These are phyloP conservation scores for Melastoma candidum DNA, from an alignment of 441 rosid species.

Conservation along the genomic window DNA sequence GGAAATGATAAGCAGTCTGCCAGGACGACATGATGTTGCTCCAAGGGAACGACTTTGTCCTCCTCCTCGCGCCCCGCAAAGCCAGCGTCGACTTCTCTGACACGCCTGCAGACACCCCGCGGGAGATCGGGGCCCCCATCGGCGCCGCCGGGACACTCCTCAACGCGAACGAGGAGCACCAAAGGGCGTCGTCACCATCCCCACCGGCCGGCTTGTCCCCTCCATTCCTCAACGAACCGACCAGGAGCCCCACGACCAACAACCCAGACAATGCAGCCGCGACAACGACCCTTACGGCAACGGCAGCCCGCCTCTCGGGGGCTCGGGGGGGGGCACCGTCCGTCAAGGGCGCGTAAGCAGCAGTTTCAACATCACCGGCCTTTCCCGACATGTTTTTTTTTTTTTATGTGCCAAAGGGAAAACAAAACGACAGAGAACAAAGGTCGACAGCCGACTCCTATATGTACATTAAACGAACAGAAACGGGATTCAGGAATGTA, in stretches of 20 bases:
- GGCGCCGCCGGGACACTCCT: background rate
- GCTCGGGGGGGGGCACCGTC: too few relatives aligned
- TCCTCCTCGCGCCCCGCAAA: conserved; percentile 6
- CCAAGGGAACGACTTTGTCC: conserved; percentile 38
- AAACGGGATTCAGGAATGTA: too few relatives aligned
- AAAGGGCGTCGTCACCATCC: background rate
- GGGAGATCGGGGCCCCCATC: conserved; percentile 18
- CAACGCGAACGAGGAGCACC: conserved; percentile 7
- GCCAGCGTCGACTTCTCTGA: conserved; percentile 54
- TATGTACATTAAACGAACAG: too few relatives aligned
- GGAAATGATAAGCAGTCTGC: conserved; percentile 88
- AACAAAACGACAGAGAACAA: too few relatives aligned
- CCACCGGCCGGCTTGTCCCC: background rate
- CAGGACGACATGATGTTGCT: conserved; percentile 81
- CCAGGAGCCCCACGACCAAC: conserved; percentile 25
- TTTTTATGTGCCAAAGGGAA: too few relatives aligned
- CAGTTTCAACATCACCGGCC: too few relatives aligned
- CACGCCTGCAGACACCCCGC: conserved; percentile 58
- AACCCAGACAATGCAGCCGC: conserved; percentile 17
- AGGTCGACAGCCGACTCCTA: too few relatives aligned
- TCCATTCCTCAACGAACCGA: conserved; percentile 10
- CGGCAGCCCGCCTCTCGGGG: too few relatives aligned
- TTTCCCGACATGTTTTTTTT: too few relatives aligned
- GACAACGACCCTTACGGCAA: too few relatives aligned
- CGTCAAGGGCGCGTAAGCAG: too few relatives aligned